Percentiles rank a stretch among this genome's conserved stretches.
Evolutionary conservation across 2,329 filamentous ascomycete genomes (phyloP).

Genomic region (Orbilia javanica): DNA sequence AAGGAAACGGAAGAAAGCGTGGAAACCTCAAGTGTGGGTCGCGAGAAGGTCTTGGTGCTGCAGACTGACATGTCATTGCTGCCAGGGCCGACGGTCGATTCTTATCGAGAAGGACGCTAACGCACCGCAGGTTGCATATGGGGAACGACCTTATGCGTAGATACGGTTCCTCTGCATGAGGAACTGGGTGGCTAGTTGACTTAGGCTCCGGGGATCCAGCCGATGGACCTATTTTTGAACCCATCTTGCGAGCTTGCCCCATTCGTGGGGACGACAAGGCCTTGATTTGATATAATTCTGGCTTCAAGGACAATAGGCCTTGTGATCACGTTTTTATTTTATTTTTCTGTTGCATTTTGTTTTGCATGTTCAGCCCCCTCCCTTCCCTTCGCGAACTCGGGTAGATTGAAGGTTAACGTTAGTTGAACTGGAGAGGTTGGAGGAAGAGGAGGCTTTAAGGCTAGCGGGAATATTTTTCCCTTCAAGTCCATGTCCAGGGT

Average conservation of each 20-base stretch:
- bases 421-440: conserved; percentile 4
- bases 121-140: conserved; percentile 44
- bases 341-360: conserved; percentile 15
- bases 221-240: conserved; percentile 25
- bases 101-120: conserved; percentile 3
- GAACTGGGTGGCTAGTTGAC: not conserved
- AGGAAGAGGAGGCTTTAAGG: not conserved
- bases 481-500: conserved; percentile 24
- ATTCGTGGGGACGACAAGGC: not conserved
- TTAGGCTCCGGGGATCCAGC: conserved; percentile 2
- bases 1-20: conserved; percentile 43
- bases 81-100: conserved; percentile 25
- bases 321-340: conserved; percentile 22
- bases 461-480: conserved; percentile 45
- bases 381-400: too few relatives aligned
- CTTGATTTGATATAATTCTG: conserved; percentile 20
- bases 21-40: conserved; percentile 19
- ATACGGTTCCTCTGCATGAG: conserved; percentile 47
- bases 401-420: conserved; percentile 16
- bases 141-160: conserved; percentile 20
- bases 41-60: conserved; percentile 30
- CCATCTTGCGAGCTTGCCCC: too few relatives aligned
- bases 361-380: conserved; percentile 23
- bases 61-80: conserved; percentile 53
- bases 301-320: not conserved